Evolutionary conservation across 2,329 filamentous ascomycete genomes (phyloP).

Genomic region (Didymella arachidicola): DNA sequence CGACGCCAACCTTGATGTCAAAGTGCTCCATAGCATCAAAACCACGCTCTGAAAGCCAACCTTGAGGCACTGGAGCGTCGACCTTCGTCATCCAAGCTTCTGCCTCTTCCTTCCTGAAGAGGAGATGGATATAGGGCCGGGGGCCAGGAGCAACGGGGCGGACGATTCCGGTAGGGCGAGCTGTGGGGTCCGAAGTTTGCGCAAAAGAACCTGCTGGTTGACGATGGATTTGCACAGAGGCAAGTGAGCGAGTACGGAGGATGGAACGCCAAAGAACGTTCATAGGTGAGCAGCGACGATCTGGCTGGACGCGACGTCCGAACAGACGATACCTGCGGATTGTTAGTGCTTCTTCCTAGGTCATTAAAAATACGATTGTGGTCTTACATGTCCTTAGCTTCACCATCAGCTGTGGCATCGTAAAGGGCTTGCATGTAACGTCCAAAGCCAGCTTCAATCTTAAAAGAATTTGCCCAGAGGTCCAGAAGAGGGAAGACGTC

Average conservation of each 20-base stretch:
- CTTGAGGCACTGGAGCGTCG: slow-evolving; percentile 18
- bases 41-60: slow-evolving; percentile 33
- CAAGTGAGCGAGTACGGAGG: slow-evolving; percentile 33
- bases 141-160: not conserved
- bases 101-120: slow-evolving; percentile 32
- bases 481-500: slow-evolving; percentile 37
- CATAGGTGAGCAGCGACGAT: slow-evolving; percentile 33
- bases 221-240: slow-evolving; percentile 32
- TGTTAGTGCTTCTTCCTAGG: not conserved
- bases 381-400: slow-evolving; percentile 44
- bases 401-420: slow-evolving; percentile 33
- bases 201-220: slow-evolving; percentile 4
- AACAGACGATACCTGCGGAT: slow-evolving; percentile 39
- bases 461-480: slow-evolving; percentile 40
- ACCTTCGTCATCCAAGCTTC: slow-evolving; percentile 36
- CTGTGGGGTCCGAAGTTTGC: not conserved
- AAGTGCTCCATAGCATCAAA: slow-evolving; percentile 42
- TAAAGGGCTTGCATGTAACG: slow-evolving; percentile 32
- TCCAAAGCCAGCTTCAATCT: slow-evolving; percentile 42
- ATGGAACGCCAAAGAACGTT: slow-evolving; percentile 35
- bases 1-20: slow-evolving; percentile 37
- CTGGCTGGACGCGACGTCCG: slow-evolving; percentile 32
- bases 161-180: not conserved
- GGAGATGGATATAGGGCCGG: slow-evolving; percentile 36
- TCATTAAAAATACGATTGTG: too few relatives aligned